Percentiles rank a stretch among this genome's conserved stretches.
Evolutionary conservation across 768 basidiomycete genomes (phyloP).

Genomic region (Tylopilus felleus): DNA sequence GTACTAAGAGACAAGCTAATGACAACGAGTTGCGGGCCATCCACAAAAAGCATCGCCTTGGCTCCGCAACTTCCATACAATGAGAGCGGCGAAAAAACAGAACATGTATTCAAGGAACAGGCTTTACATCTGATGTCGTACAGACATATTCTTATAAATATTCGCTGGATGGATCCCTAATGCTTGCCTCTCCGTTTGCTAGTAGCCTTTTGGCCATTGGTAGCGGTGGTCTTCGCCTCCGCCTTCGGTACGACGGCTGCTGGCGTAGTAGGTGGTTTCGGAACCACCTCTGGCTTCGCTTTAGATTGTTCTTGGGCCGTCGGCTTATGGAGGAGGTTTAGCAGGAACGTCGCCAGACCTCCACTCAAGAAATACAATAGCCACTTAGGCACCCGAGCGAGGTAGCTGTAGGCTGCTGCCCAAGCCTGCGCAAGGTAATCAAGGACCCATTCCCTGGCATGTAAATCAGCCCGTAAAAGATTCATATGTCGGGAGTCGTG

Average conservation of each 20-base stretch:
- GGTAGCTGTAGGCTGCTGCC: slow-evolving; percentile 49
- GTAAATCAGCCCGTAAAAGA: slow-evolving; percentile 9
- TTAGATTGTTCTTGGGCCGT: slow-evolving; percentile 2
- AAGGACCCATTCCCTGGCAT: slow-evolving; percentile 62
- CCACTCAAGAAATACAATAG: slow-evolving; percentile 65
- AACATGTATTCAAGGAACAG: background rate
- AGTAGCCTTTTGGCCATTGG: slow-evolving; percentile 18
- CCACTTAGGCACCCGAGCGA: slow-evolving; percentile 66
- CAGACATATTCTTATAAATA: background rate
- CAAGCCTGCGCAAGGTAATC: slow-evolving; percentile 51
- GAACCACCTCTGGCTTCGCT: background rate
- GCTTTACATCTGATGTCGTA: background rate
- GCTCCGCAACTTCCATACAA: no score
- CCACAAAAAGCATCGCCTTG: no score
- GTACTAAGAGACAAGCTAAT: no score
- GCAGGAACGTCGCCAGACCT: slow-evolving; percentile 58
- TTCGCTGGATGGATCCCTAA: background rate
- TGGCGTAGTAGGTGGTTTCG: slow-evolving; percentile 3
- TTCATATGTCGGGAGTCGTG: background rate
- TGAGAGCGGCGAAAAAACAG: background rate
- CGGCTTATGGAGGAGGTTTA: slow-evolving; percentile 59
- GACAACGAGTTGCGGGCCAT: no score
- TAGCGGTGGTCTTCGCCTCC: slow-evolving; percentile 16
- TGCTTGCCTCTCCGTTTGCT: slow-evolving; percentile 31
- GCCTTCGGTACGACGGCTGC: background rate